Evolutionary conservation across 345 rosid species (phyloP), one percentile per base, ranked within the genome.

Genomic region (Jatropha curcas): DNA sequence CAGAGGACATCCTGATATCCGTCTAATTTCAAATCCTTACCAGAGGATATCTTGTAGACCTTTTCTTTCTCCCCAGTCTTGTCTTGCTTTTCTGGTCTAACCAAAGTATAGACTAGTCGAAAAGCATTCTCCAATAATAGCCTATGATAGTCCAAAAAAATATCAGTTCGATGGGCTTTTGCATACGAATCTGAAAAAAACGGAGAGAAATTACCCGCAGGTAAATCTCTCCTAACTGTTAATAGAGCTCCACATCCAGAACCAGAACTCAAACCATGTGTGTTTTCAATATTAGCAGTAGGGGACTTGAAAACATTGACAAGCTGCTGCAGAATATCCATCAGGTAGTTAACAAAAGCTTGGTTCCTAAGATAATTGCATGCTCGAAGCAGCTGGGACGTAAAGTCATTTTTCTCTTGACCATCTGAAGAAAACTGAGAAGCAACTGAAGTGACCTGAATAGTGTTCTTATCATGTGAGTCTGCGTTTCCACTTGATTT

Each of bases 101-200:
- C 94, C 82, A 95, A 82, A 43, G 93, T 88, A 80, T 95, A 95
- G 22, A 91, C 85, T 63, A 95, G 82, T 74, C 99, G 88, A 70
- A 95, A 95, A 85, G 88, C 88, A 88, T 95, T 95, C 85, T 95
- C 99, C 74, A 95, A 81, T 70, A 95, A 77, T 56, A 95, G 86
- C 80, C 97, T 86, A 70, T 89, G 98, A 74, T 92, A 95, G 84
- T 95, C 99, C 81, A 83, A 82, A 82, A 95, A 95, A 66, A 90
- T 77, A 88, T 95, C 98, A 65, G 84, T 74, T 30, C 90, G 90
- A 72, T 89, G 99, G 70, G 98, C 85, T 83, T 90, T 95, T 41
- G 92, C 99, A 84, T 95, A 95, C 25, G 99, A 86, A 85, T 95
- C 99, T n/a, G 96, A 95, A 84, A 95, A 95, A 79, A 95, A 95